Percentiles rank a stretch among this genome's conserved stretches.
Evolutionary conservation across 2,329 filamentous ascomycete species (phyloP).

Genomic region (Cercospora zeae-maydis): DNA sequence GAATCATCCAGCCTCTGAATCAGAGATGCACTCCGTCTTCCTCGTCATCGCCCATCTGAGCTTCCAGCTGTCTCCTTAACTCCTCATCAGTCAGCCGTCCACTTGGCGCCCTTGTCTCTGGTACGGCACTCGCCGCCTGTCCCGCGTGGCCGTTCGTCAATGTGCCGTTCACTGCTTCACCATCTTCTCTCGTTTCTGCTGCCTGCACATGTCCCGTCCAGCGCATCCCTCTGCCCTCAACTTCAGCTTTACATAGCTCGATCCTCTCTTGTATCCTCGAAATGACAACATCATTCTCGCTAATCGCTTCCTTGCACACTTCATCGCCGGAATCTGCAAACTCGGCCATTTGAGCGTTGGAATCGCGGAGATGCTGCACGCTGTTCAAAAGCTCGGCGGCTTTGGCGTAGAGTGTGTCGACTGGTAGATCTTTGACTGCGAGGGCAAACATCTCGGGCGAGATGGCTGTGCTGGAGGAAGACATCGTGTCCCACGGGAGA

Average conservation of each 20-base stretch:
- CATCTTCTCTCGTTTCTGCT: constrained; percentile 17
- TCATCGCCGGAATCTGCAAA: constrained; percentile 62
- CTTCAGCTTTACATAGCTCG: constrained; percentile 60
- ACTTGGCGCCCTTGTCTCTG: constrained; percentile 29
- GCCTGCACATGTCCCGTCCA: constrained; percentile 42
- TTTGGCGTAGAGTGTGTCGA: constrained; percentile 67
- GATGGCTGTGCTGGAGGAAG: constrained; percentile 28
- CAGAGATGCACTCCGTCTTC: constrained; percentile 61
- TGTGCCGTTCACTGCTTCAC: constrained; percentile 22
- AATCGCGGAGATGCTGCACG: constrained; percentile 69
- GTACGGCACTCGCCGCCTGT: constrained; percentile 9
- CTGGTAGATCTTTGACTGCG: constrained; percentile 64
- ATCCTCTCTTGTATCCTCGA: constrained; percentile 65
- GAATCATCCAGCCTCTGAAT: not conserved
- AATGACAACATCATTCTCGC: constrained; percentile 68
- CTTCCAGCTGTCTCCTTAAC: constrained; percentile 54
- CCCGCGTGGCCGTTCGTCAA: constrained; percentile 24
- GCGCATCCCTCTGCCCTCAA: constrained; percentile 57
- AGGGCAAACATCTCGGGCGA: constrained; percentile 38
- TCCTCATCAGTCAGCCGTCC: constrained; percentile 58
- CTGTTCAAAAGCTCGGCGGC: constrained; percentile 72
- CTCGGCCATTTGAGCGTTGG: constrained; percentile 68
- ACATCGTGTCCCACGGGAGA: constrained; percentile 19
- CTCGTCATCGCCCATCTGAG: constrained; percentile 52
- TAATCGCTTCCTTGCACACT: constrained; percentile 70